phyloP scores from a whole-genome alignment of 148 eudicot species.

The Fallopia convolvulus region DNA sequence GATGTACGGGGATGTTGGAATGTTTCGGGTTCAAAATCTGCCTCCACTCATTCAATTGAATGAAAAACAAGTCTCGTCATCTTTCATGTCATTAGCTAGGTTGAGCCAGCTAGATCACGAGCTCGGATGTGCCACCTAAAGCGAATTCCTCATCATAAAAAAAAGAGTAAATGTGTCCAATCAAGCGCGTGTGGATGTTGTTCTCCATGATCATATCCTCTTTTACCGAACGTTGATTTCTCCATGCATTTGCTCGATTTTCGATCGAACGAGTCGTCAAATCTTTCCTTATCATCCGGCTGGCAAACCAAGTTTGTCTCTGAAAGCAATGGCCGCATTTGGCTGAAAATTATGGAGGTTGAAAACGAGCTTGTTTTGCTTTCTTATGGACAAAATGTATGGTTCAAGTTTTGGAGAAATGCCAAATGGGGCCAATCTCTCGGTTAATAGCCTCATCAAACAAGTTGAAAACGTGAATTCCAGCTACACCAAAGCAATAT shows the following conservation, averaged over 20 bases:
- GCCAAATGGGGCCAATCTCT: not conserved
- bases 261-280: constrained; percentile 24
- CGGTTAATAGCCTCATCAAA: not conserved
- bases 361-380: constrained; percentile 8
- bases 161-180: constrained; percentile 40
- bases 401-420: not conserved
- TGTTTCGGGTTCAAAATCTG: too few relatives aligned
- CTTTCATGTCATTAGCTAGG: too few relatives aligned
- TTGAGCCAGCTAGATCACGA: too few relatives aligned
- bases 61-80: too few relatives aligned
- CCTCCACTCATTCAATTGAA: too few relatives aligned
- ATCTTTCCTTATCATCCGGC: not conserved
- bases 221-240: constrained; percentile 49
- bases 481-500: too few relatives aligned
- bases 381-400: constrained; percentile 6
- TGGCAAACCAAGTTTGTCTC: not conserved
- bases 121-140: too few relatives aligned
- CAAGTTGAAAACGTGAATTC: not conserved
- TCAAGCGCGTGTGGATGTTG: constrained; percentile 65
- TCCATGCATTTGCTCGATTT: constrained; percentile 58
- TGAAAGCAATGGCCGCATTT: constrained; percentile 1
- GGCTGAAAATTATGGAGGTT: not conserved
- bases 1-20: too few relatives aligned
- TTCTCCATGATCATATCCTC: constrained; percentile 44
- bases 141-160: too few relatives aligned